phyloP scores from a whole-genome alignment of 1,284 basidiomycete genomes.

The Cryptococcus maquisensis region DNA sequence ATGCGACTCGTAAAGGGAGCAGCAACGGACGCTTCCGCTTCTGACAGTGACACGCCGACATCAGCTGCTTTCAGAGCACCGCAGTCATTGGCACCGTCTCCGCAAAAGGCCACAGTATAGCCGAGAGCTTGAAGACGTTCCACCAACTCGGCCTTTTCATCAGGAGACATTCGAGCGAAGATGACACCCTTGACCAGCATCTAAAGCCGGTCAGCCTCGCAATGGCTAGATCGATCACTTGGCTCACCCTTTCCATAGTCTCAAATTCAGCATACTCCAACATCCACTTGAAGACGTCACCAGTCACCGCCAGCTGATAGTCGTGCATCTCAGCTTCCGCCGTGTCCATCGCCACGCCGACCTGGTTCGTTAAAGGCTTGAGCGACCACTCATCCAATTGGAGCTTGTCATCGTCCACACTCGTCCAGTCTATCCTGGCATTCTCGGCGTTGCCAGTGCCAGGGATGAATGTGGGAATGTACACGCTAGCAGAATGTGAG shows the following conservation, averaged over 20 bases:
- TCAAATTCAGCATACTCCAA: constrained; percentile 91
- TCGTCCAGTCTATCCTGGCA: constrained; percentile 82
- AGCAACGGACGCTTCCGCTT: constrained; percentile 98
- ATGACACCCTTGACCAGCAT: constrained; percentile 99
- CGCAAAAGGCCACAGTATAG: constrained; percentile 97
- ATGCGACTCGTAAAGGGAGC: constrained; percentile 94
- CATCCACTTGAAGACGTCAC: constrained; percentile 99
- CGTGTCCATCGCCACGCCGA: constrained; percentile 54
- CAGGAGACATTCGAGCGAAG: constrained; percentile 98
- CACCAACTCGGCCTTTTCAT: constrained; percentile 98
- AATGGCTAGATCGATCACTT: neutral
- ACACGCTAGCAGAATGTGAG: constrained; percentile 86
- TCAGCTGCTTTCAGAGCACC: constrained; percentile 98
- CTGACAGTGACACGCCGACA: constrained; percentile 92
- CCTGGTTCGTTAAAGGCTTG: constrained; percentile 65
- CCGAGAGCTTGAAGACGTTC: constrained; percentile 89
- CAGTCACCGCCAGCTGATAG: constrained; percentile 87
- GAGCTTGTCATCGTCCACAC: constrained; percentile 82
- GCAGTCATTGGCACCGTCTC: constrained; percentile 98
- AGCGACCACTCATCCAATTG: constrained; percentile 85
- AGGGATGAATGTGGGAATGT: constrained; percentile 72
- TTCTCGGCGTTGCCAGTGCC: constrained; percentile 67
- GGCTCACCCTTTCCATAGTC: constrained; percentile 77
- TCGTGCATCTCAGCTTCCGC: constrained; percentile 69
- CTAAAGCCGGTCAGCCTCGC: constrained; percentile 49